Percentiles rank a stretch among this genome's conserved stretches.
Conservation (phyloP, 169 alveolate species). For the Plasmodium sp. region DNA sequence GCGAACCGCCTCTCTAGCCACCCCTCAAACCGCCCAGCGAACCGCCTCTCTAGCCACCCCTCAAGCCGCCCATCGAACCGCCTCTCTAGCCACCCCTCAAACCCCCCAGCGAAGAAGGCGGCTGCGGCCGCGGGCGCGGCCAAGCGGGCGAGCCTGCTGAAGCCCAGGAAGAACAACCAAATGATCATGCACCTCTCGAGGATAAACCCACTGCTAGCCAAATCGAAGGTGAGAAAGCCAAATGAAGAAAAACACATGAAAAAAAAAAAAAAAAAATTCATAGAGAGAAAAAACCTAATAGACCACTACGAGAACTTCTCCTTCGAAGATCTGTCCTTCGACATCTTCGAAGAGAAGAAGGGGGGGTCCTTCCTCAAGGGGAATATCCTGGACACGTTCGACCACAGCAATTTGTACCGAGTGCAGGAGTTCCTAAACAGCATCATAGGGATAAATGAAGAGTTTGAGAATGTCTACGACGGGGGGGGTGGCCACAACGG, state of each 20-base stretch:
- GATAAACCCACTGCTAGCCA: slow-evolving; percentile 61
- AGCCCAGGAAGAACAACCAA: slow-evolving; percentile 18
- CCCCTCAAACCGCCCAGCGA: too few relatives aligned
- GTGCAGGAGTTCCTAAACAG: slow-evolving; percentile 45
- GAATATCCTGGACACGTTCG: slow-evolving; percentile 33
- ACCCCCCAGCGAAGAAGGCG: background rate
- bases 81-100: background rate
- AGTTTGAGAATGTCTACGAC: slow-evolving; percentile 46
- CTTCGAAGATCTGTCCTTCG: slow-evolving; percentile 55
- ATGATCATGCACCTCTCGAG: slow-evolving; percentile 57
- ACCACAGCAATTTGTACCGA: slow-evolving; percentile 38
- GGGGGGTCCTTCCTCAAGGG: slow-evolving; percentile 14
- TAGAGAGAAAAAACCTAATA: slow-evolving; percentile 47
- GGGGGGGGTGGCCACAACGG: background rate
- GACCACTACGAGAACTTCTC: slow-evolving; percentile 55
- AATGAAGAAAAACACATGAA: slow-evolving; percentile 70
- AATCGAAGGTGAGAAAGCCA: slow-evolving; percentile 53
- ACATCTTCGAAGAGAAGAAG: slow-evolving; percentile 21
- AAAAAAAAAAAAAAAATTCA: slow-evolving; percentile 50
- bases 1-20: background rate
- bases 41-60: background rate
- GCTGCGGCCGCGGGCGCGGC: background rate
- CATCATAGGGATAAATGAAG: slow-evolving; percentile 62
- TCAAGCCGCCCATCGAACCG: too few relatives aligned
- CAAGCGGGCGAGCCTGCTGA: slow-evolving; percentile 1